phyloP scores from a whole-genome alignment of 495 filamentous ascomycete species.

The Immersiella caudata region DNA sequence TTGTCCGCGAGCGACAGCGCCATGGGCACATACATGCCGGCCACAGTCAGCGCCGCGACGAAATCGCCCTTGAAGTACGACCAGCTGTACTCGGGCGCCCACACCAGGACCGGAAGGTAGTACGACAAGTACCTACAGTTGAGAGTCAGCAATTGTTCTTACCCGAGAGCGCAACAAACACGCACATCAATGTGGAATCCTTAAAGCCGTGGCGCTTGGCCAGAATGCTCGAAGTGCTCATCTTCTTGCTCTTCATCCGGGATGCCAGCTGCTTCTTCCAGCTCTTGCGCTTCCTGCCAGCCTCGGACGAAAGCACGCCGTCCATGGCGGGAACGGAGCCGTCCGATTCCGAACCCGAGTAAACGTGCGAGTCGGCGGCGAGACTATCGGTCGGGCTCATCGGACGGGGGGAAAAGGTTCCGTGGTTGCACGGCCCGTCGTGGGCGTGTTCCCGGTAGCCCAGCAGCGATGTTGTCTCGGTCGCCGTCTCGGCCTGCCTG shows the following conservation, averaged over 20 bases:
- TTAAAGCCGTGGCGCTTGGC: slow-evolving; percentile 63
- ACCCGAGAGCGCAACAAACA: slow-evolving; percentile 23
- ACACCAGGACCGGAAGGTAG: slow-evolving; percentile 88
- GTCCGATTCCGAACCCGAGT: slow-evolving; percentile 32
- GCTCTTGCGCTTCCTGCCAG: slow-evolving; percentile 28
- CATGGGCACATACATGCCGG: slow-evolving; percentile 98
- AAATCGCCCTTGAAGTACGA: slow-evolving; percentile 84
- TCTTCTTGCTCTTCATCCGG: slow-evolving; percentile 57
- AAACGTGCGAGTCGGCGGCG: slow-evolving; percentile 30
- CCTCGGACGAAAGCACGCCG: slow-evolving; percentile 23
- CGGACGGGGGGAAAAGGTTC: slow-evolving; percentile 75
- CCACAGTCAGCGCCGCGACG: slow-evolving; percentile 83
- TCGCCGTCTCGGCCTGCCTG: slow-evolving; percentile 20
- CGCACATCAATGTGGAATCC: slow-evolving; percentile 61
- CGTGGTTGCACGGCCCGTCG: slow-evolving; percentile 66
- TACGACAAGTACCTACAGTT: slow-evolving; percentile 86
- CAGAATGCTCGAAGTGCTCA: slow-evolving; percentile 63
- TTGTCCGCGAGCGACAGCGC: slow-evolving; percentile 91
- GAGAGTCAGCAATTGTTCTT: neutral
- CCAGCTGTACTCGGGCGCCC: slow-evolving; percentile 83
- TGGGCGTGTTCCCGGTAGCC: slow-evolving; percentile 41
- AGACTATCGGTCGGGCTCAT: slow-evolving; percentile 51
- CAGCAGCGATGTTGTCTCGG: slow-evolving; percentile 51
- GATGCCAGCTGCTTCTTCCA: slow-evolving; percentile 44
- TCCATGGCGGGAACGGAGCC: slow-evolving; percentile 23